Evolutionary conservation across 2,329 filamentous ascomycete species (phyloP).

Genomic region (Hortaea sp.): DNA sequence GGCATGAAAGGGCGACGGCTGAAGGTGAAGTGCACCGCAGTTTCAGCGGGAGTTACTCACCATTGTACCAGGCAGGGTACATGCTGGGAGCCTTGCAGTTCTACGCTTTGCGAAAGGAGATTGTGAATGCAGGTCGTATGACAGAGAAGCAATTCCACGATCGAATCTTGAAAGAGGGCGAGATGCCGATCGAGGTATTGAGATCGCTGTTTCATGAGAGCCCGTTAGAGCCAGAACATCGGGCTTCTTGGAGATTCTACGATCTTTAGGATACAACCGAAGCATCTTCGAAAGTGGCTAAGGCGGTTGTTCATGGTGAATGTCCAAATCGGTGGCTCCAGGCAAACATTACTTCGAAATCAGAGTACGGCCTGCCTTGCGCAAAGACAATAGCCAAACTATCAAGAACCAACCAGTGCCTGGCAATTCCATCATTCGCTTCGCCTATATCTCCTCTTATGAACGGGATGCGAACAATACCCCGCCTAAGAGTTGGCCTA

Average conservation of each 20-base stretch:
- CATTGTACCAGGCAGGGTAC: constrained; percentile 51
- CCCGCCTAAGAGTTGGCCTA: too few relatives aligned
- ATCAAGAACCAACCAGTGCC: too few relatives aligned
- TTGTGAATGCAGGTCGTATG: constrained; percentile 30
- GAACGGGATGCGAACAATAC: too few relatives aligned
- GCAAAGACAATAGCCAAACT: too few relatives aligned
- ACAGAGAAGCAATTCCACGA: constrained; percentile 49
- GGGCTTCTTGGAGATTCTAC: constrained; percentile 43
- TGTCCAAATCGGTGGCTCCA: too few relatives aligned
- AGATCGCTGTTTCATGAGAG: constrained; percentile 38
- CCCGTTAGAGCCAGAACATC: constrained; percentile 22
- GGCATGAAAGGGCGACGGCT: constrained; percentile 49
- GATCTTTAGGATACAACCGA: not conserved
- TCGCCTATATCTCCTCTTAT: too few relatives aligned
- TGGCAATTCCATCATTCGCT: too few relatives aligned
- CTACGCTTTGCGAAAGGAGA: constrained; percentile 40
- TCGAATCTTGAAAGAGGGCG: constrained; percentile 39
- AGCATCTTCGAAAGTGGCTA: too few relatives aligned
- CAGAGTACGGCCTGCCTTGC: too few relatives aligned
- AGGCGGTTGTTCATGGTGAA: too few relatives aligned
- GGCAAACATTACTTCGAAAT: too few relatives aligned
- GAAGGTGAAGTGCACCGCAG: constrained; percentile 51
- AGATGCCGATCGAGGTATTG: constrained; percentile 47
- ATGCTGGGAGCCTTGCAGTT: constrained; percentile 51
- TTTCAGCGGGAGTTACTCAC: constrained; percentile 46